Conservation (phyloP, 2,329 filamentous ascomycete genomes). For the Fusarium sulawesiense region DNA sequence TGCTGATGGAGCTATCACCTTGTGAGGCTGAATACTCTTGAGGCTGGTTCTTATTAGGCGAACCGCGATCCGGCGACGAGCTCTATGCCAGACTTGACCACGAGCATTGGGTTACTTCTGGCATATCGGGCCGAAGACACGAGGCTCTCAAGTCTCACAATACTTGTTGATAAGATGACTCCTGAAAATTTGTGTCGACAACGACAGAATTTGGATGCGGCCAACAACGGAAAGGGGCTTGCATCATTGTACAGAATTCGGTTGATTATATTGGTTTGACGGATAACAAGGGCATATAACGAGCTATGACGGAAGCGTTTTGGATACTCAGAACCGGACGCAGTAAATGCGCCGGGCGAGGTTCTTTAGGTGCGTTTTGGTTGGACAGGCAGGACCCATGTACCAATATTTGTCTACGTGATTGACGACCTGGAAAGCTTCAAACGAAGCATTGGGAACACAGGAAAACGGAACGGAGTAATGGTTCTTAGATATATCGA, state of each 20-base stretch:
- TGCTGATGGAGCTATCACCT: constrained; percentile 13
- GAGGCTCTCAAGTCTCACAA: constrained; percentile 5
- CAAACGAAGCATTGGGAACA: constrained; percentile 20
- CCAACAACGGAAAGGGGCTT: constrained; percentile 12
- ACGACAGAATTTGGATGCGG: constrained; percentile 2
- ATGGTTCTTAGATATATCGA: constrained; percentile 9
- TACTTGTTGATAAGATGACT: constrained; percentile 4
- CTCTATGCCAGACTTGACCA: neutral
- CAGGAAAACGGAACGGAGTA: constrained; percentile 31
- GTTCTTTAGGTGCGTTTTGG: constrained; percentile 19
- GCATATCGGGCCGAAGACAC: neutral
- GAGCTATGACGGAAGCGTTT: constrained; percentile 37
- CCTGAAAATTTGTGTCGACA: constrained; percentile 9
- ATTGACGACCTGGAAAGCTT: constrained; percentile 29
- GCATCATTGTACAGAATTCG: constrained; percentile 10
- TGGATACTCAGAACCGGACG: constrained; percentile 16
- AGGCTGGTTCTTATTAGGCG: constrained; percentile 23
- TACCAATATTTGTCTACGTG: constrained; percentile 37
- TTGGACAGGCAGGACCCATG: constrained; percentile 29
- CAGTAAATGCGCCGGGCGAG: constrained; percentile 16
- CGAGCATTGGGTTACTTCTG: neutral
- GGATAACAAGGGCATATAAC: constrained; percentile 28
- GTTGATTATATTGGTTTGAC: constrained; percentile 15
- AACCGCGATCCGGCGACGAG: neutral
- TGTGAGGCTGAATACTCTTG: constrained; percentile 15